Conservation (phyloP, 306 rosid genomes). For the Hippophae rhamnoides region DNA sequence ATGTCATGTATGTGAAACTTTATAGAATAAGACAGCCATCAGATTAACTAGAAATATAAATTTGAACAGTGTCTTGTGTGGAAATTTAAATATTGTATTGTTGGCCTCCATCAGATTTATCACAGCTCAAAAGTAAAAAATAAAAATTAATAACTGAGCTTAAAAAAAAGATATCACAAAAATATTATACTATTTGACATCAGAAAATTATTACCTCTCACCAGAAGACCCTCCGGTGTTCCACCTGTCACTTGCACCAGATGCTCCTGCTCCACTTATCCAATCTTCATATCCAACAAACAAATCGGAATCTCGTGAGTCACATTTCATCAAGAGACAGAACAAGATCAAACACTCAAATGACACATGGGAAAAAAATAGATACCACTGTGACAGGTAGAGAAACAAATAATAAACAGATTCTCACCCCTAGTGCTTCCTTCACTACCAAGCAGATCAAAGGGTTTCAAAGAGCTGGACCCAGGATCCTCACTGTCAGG, state of each 20-base stretch:
- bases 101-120: too few relatives aligned
- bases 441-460: conserved; percentile 60
- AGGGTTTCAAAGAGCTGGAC: conserved; percentile 53
- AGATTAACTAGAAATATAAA: too few relatives aligned
- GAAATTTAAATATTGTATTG: too few relatives aligned
- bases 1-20: too few relatives aligned
- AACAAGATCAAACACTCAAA: background rate
- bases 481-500: conserved; percentile 46
- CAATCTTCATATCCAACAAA: conserved; percentile 48
- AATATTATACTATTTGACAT: conserved; percentile 11
- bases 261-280: conserved; percentile 56
- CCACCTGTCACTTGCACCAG: conserved; percentile 54
- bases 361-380: background rate
- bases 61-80: too few relatives aligned
- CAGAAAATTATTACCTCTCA: conserved; percentile 40
- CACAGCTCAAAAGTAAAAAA: too few relatives aligned
- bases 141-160: background rate
- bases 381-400: background rate
- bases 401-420: conserved; percentile 5
- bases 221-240: conserved; percentile 40
- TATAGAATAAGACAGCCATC: too few relatives aligned
- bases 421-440: conserved; percentile 61
- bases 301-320: conserved; percentile 9
- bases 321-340: background rate
- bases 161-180: background rate